Conservation (phyloP, 169 alveolate species). For the Cryptosporidium tyzzeri region DNA sequence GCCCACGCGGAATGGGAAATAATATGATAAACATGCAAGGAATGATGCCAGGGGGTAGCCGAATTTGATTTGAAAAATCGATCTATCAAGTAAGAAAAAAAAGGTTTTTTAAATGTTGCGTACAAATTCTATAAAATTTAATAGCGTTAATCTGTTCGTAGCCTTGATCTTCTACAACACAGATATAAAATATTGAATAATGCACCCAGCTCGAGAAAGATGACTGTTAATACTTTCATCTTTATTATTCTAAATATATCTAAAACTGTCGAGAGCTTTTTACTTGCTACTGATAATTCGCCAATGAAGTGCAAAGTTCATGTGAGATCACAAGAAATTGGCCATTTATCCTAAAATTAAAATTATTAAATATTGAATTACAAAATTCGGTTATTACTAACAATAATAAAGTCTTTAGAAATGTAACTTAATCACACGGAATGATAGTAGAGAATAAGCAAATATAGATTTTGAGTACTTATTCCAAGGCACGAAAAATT, state of each 20-base stretch:
- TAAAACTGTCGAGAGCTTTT: too few species aligned
- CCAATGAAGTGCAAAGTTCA: background rate
- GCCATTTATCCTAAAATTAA: too few species aligned
- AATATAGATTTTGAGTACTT: too few species aligned
- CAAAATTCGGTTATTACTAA: too few species aligned
- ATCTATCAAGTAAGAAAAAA: background rate
- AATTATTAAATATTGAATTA: too few species aligned
- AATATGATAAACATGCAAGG: background rate
- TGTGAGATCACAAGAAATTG: background rate
- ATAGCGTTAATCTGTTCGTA: background rate
- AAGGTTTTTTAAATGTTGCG: background rate
- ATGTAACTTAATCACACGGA: too few species aligned
- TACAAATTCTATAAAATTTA: background rate
- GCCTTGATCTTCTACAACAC: background rate
- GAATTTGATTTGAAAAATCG: background rate
- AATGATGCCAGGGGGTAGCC: slow-evolving; percentile 2
- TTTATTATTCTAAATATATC: background rate
- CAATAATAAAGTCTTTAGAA: background rate
- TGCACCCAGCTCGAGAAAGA: background rate
- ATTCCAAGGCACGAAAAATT: too few species aligned
- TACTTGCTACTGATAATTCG: background rate
- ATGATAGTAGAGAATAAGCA: too few species aligned
- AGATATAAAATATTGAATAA: background rate
- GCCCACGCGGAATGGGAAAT: slow-evolving; percentile 49
- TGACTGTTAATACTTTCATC: background rate